Evolutionary conservation across 2,329 filamentous ascomycete genomes (phyloP), one percentile per base, ranked within the genome.

Genomic region (Paraphaeosphaeria sporulosa): DNA sequence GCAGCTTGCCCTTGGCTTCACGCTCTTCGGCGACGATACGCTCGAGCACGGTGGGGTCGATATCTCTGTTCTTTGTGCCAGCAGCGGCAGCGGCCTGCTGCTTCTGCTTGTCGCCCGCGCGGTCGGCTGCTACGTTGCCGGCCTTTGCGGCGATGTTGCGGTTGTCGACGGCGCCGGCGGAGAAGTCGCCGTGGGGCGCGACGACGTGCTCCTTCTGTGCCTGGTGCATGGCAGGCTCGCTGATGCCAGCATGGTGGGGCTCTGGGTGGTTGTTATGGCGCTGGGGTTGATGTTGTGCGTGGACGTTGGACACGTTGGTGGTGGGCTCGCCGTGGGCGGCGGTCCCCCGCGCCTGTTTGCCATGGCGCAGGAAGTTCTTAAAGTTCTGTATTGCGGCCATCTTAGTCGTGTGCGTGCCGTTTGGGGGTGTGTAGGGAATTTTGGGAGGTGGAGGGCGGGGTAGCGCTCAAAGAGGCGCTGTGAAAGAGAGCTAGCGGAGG

Each of bases 351-450:
- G 93, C 94, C 85, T 97, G 93, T 84, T 97, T 97, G 81, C 94
- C 94, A 84, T 97, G 94, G 68, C 94, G 92, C 81, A 98, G 95
- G 81, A 98, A 96, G 81, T 97, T 97, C 82, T 98, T 97, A 72
- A 97, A 87, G 77, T 95, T 95, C 83, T 97, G 94, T 82, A 97
- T 96, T 49, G 87, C 87, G 71, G 85, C 87, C 87, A 89, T 89
- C 59, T 79, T 73, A 57, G 59, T 50, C 59, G 55, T 61, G 52
- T 60, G 64, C 46, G 55, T 52, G 55, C 50, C 21, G n/a, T n/a
- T 43, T 27, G 21, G 54, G 46, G 55, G 21, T 15, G 25, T 21
- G 53, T 40, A 57, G 43, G 49, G 43, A 64, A 56, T 59, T 67
- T 64, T 56, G 68, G 42, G 43, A 57, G 53, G 56, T 64, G 60